Percentiles rank a stretch among this genome's conserved stretches.
Evolutionary conservation across 306 rosid genomes (phyloP).

Genomic region (Begonia fuchsioides): DNA sequence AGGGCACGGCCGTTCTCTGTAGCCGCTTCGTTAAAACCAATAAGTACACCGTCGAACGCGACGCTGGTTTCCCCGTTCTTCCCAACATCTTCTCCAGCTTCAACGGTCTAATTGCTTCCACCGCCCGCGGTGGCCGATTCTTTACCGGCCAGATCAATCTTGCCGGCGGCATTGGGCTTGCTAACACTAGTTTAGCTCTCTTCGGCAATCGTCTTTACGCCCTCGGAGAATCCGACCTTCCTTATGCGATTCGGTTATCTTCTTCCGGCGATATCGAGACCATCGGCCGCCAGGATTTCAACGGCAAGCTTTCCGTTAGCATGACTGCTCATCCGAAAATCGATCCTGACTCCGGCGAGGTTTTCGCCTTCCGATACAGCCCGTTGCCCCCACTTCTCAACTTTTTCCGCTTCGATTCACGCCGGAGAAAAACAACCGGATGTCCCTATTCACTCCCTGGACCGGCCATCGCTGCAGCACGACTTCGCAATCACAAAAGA

Average conservation of each 20-base stretch:
- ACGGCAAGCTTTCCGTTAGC: slow-evolving; percentile 45
- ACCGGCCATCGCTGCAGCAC: slow-evolving; percentile 46
- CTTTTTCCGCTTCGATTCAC: slow-evolving; percentile 39
- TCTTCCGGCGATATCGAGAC: slow-evolving; percentile 45
- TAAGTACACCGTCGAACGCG: slow-evolving; percentile 43
- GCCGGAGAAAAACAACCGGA: slow-evolving; percentile 37
- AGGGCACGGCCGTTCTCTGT: slow-evolving; percentile 50
- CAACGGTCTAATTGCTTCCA: slow-evolving; percentile 43
- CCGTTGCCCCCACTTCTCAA: slow-evolving; percentile 69
- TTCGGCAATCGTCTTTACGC: slow-evolving; percentile 53
- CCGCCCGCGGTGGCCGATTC: slow-evolving; percentile 62
- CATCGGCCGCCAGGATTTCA: slow-evolving; percentile 41
- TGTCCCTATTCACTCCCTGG: slow-evolving; percentile 73
- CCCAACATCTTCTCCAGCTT: slow-evolving; percentile 76
- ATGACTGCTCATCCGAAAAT: slow-evolving; percentile 88
- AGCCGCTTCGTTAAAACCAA: slow-evolving; percentile 70
- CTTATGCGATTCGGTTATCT: slow-evolving; percentile 30
- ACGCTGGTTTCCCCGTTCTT: slow-evolving; percentile 46
- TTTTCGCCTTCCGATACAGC: slow-evolving; percentile 73
- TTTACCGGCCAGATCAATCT: slow-evolving; percentile 46
- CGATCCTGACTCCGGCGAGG: slow-evolving; percentile 48
- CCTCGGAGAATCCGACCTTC: slow-evolving; percentile 72
- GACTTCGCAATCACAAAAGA: slow-evolving; percentile 74
- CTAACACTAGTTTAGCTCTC: slow-evolving; percentile 64
- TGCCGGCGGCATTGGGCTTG: slow-evolving; percentile 57